A percentile compares a stretch with the other conserved stretches of the same genome.
Conservation (phyloP, 2,329 filamentous ascomycete genomes). For the Zalaria obscura region DNA sequence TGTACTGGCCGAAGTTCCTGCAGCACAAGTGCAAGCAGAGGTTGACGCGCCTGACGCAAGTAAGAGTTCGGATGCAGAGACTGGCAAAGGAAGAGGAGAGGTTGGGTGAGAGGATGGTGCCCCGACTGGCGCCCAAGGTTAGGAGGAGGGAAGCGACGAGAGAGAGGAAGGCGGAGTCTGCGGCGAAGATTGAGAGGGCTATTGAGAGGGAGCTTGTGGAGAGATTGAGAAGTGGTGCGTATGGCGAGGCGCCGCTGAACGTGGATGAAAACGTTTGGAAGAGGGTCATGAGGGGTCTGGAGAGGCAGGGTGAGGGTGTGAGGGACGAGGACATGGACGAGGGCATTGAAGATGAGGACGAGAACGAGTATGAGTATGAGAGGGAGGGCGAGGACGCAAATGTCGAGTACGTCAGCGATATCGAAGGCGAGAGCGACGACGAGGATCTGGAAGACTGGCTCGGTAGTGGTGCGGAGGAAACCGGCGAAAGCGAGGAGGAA, state of each 20-base stretch:
- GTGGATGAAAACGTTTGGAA: conserved; percentile 94
- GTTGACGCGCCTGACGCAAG: conserved; percentile 81
- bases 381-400: conserved; percentile 42
- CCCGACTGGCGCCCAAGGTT: conserved; percentile 84
- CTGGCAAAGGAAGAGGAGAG: conserved; percentile 81
- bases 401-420: conserved; percentile 86
- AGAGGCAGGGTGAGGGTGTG: conserved; percentile 69
- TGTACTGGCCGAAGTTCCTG: conserved; percentile 91
- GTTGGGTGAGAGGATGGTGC: conserved; percentile 75
- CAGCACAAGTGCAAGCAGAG: conserved; percentile 94
- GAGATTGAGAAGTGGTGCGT: conserved; percentile 77
- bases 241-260: conserved; percentile 88
- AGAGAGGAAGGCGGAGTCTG: conserved; percentile 35
- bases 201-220: conserved; percentile 94
- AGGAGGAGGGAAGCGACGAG: conserved; percentile 33
- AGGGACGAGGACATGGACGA: conserved; percentile 81
- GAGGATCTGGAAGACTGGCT: conserved; percentile 89
- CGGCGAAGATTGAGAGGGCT: conserved; percentile 83
- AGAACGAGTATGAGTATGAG: conserved; percentile 49
- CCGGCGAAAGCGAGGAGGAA: conserved; percentile 39
- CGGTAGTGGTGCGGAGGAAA: conserved; percentile 41
- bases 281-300: conserved; percentile 83
- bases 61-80: conserved; percentile 62
- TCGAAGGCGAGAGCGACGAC: conserved; percentile 61
- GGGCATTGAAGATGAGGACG: conserved; percentile 61